Evolutionary conservation across 129 eudicot species (phyloP), one percentile per base, ranked within the genome.

Genomic region (Helichrysum umbraculigerum): DNA sequence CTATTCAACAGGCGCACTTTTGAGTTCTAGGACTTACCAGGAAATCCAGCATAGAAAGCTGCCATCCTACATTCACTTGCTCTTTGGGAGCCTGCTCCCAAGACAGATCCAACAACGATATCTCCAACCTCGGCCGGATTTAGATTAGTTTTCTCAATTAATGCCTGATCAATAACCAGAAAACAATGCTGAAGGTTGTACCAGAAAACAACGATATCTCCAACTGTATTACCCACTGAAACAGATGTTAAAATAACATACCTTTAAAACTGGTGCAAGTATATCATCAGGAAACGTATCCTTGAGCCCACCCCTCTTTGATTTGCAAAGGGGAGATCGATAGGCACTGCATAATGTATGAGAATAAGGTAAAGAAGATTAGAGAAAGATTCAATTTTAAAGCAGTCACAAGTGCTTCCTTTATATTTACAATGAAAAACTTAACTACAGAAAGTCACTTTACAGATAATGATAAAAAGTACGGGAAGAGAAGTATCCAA

Each of bases 41-140:
- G 97, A 84, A 95, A 95, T 57, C 99, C 97, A 50, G 99, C 99
- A 84, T 95, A 95, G 75, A 95, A 95, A 56, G 97, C 96, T 75
- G 97, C 97, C 94, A 87, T 95, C 81, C 97, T 86, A 76, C 97
- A 95, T 82, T 95, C 99, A 29, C 92, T 91, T 34, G 97, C 97
- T 84, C 99, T 86, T 68, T 91, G 97, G 75, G 99, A 87, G 21
- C 99, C 96, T 8, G 92, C 91, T 21, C 97, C 99, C 77, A 95
- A 75, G 32, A 95, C 99, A 19, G 96, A 82, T 62, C 99, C 99
- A 66, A 95, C 97, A 76, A 95, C 92, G 52, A 95, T 91, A 74
- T 95, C 99, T 75, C 94, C 99, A 70, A 95, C 92, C 80, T 95
- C 99, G 78, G 85, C 86, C 32, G 99, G 99, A 73, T 87, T 82